Evolutionary conservation across 345 rosid species (phyloP).

Genomic region (Erucastrum elatum): DNA sequence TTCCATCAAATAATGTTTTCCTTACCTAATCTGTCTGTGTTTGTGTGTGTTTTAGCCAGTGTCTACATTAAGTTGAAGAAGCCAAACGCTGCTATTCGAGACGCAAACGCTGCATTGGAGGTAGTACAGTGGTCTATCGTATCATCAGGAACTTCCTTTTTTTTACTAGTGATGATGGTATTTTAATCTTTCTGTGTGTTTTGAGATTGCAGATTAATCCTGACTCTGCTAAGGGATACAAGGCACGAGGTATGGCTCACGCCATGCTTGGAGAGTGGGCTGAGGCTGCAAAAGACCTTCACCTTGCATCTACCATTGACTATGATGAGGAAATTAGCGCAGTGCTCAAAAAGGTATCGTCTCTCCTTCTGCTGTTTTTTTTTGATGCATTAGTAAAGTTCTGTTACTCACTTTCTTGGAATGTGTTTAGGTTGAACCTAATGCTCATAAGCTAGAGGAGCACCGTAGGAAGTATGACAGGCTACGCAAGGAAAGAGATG

Average conservation of each 20-base stretch:
- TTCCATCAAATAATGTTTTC: background rate
- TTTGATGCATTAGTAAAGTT: background rate
- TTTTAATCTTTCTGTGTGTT: background rate
- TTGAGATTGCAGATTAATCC: constrained; percentile 69
- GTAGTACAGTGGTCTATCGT: constrained; percentile 34
- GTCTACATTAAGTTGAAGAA: constrained; percentile 93
- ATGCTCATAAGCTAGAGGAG: constrained; percentile 84
- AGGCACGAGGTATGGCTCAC: constrained; percentile 83
- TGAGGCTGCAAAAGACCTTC: constrained; percentile 90
- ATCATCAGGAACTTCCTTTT: background rate
- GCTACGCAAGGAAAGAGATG: constrained; percentile 75
- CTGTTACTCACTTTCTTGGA: background rate
- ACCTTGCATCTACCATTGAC: constrained; percentile 80
- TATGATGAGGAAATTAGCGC: constrained; percentile 84
- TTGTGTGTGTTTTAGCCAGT: constrained; percentile 60
- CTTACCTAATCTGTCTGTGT: background rate
- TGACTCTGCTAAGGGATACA: constrained; percentile 97
- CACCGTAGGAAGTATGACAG: constrained; percentile 95
- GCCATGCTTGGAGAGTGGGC: constrained; percentile 96
- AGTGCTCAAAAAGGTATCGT: constrained; percentile 78
- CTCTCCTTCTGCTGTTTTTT: background rate
- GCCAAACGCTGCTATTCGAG: constrained; percentile 93
- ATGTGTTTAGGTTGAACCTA: constrained; percentile 80
- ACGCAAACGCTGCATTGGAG: constrained; percentile 92
- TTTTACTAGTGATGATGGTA: background rate